Evolutionary conservation across 2,329 filamentous ascomycete genomes (phyloP).

Genomic region (Blastomyces parvus): DNA sequence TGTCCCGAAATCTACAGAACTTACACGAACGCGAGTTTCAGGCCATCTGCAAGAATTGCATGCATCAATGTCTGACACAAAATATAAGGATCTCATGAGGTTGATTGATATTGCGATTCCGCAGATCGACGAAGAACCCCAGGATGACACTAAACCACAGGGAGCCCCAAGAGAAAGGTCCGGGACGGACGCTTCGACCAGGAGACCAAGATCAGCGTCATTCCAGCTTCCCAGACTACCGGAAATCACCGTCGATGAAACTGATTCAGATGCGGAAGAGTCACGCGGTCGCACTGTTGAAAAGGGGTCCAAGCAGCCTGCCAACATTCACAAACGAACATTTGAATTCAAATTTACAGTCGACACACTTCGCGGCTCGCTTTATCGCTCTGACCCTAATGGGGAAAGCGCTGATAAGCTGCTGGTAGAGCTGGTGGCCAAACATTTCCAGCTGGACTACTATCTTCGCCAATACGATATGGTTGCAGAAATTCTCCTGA

Average conservation of each 20-base stretch:
- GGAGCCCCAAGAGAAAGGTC: slow-evolving; percentile 26
- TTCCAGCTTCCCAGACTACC: slow-evolving; percentile 62
- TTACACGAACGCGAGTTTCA: slow-evolving; percentile 84
- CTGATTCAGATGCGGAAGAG: slow-evolving; percentile 47
- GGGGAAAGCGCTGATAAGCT: slow-evolving; percentile 66
- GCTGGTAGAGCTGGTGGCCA: slow-evolving; percentile 81
- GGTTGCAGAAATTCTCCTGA: slow-evolving; percentile 80
- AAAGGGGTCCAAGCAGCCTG: slow-evolving; percentile 38
- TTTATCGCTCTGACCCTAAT: slow-evolving; percentile 78
- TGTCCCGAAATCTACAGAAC: slow-evolving; percentile 84
- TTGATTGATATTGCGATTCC: slow-evolving; percentile 92
- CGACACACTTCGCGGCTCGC: slow-evolving; percentile 82
- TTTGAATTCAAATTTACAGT: slow-evolving; percentile 98
- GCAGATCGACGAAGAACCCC: slow-evolving; percentile 53
- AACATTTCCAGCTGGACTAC: slow-evolving; percentile 78
- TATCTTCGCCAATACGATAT: slow-evolving; percentile 86
- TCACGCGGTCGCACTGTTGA: slow-evolving; percentile 27
- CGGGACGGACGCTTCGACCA: slow-evolving; percentile 30
- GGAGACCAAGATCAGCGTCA: slow-evolving; percentile 54
- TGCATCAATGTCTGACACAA: slow-evolving; percentile 82
- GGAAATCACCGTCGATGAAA: slow-evolving; percentile 69
- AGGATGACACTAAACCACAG: slow-evolving; percentile 27
- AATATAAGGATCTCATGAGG: slow-evolving; percentile 96
- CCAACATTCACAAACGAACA: slow-evolving; percentile 74
- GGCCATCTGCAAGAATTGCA: slow-evolving; percentile 88